Evolutionary conservation across 1,284 basidiomycete genomes (phyloP).

Genomic region (Wolfiporia cocos): DNA sequence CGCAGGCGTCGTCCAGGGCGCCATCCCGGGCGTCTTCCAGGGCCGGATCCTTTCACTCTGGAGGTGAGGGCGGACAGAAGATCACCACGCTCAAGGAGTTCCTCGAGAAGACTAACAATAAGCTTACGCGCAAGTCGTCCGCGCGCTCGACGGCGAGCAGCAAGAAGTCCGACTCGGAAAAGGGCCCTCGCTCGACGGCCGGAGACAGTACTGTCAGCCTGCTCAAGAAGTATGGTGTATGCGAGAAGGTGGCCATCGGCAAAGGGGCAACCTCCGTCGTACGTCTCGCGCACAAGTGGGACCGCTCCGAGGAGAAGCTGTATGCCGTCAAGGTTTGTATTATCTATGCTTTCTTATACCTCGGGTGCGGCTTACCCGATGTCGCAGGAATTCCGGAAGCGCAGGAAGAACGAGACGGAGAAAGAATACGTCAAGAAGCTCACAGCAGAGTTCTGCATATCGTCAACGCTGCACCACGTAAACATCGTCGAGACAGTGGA

Average conservation of each 20-base stretch:
- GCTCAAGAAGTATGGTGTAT: constrained; percentile 94
- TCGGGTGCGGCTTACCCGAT: constrained; percentile 3
- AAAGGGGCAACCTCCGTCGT: constrained; percentile 98
- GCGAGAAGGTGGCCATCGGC: constrained; percentile 95
- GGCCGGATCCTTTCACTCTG: constrained; percentile 38
- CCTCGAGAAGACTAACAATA: constrained; percentile 63
- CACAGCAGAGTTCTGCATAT: constrained; percentile 98
- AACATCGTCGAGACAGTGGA: constrained; percentile 99
- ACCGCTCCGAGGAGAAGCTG: constrained; percentile 93
- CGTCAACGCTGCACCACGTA: constrained; percentile 92
- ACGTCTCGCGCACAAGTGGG: constrained; percentile 97
- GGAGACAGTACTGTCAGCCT: constrained; percentile 63
- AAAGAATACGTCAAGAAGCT: constrained; percentile 99
- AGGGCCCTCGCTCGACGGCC: constrained; percentile 49
- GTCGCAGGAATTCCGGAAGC: constrained; percentile 89
- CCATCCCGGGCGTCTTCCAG: constrained; percentile 5
- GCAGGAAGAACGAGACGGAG: constrained; percentile 96
- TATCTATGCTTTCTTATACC: constrained; percentile 2
- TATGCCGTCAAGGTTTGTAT: constrained; percentile 90
- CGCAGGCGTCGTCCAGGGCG: background rate
- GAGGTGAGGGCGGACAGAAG: constrained; percentile 59
- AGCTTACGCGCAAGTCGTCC: constrained; percentile 66
- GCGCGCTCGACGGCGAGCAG: constrained; percentile 61
- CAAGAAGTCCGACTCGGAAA: constrained; percentile 65
- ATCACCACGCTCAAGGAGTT: constrained; percentile 84